Percentiles rank a stretch among this genome's conserved stretches.
These are phyloP conservation scores for Verbena officinalis DNA, from an alignment of 257 asterid genomes.

Conservation along the genomic window DNA sequence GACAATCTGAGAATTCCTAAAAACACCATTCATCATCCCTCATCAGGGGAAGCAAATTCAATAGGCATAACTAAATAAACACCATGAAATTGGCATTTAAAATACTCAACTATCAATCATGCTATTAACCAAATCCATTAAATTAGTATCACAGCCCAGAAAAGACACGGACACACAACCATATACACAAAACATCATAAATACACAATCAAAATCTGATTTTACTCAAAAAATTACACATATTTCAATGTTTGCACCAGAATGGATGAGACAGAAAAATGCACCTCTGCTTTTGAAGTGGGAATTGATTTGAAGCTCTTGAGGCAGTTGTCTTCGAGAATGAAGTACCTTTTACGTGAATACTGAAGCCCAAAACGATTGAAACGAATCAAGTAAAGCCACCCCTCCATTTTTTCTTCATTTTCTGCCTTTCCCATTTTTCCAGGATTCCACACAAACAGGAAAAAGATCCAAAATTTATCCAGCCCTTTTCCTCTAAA, in stretches of 20 bases:
- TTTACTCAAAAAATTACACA: neutral
- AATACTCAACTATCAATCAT: neutral
- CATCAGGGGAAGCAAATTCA: too few relatives aligned
- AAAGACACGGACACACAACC: neutral
- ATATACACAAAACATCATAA: neutral
- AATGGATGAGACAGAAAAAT: neutral
- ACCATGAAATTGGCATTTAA: neutral
- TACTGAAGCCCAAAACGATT: slow-evolving; percentile 79
- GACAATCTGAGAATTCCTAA: too few relatives aligned
- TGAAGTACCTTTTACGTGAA: slow-evolving; percentile 84
- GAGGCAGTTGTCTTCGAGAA: slow-evolving; percentile 81
- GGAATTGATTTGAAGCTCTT: slow-evolving; percentile 83
- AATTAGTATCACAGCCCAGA: neutral
- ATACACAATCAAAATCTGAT: neutral
- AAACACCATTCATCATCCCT: too few relatives aligned
- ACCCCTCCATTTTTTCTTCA: slow-evolving; percentile 82
- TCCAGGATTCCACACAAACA: neutral
- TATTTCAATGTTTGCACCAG: too few relatives aligned
- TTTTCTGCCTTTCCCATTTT: slow-evolving; percentile 48
- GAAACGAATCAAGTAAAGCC: slow-evolving; percentile 79
- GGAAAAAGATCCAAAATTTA: slow-evolving; percentile 37
- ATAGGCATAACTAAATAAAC: slow-evolving; percentile 4
- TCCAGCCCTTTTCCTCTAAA: slow-evolving; percentile 2
- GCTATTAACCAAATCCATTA: slow-evolving; percentile 13
- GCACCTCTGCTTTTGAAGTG: slow-evolving; percentile 62